A percentile compares a stretch with the other conserved stretches of the same genome.
Evolutionary conservation across 208 protist genomes (phyloP).

Genomic region (Wallacemonas sp.): DNA sequence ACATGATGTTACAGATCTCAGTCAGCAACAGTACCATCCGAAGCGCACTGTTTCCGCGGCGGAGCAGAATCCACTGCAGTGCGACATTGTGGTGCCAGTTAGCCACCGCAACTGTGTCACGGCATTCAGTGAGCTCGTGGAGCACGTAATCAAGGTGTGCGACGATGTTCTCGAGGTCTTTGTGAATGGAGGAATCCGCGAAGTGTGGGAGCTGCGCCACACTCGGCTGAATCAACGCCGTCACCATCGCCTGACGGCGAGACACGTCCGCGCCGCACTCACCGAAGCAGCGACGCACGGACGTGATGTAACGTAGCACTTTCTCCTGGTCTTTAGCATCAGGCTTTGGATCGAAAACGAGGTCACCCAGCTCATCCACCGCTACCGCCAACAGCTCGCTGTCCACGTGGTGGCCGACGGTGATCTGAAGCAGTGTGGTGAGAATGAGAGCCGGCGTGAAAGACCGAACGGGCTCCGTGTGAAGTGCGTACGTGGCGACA

Average conservation of each 20-base stretch:
- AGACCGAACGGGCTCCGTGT: conserved; percentile 13
- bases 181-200: conserved; percentile 35
- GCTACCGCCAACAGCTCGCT: conserved; percentile 61
- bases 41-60: conserved; percentile 64
- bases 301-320: conserved; percentile 75
- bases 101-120: conserved; percentile 74
- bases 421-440: conserved; percentile 72
- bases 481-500: conserved; percentile 19
- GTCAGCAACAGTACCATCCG: conserved; percentile 71
- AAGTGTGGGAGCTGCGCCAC: conserved; percentile 61
- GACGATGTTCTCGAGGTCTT: conserved; percentile 58
- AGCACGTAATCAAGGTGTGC: conserved; percentile 66
- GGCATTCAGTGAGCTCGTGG: conserved; percentile 75
- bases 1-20: conserved; percentile 82
- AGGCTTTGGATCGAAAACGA: conserved; percentile 58
- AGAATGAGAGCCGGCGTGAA: conserved; percentile 77
- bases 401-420: conserved; percentile 79
- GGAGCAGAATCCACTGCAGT: conserved; percentile 64
- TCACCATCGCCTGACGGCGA: conserved; percentile 66
- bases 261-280: conserved; percentile 78
- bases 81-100: conserved; percentile 89
- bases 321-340: conserved; percentile 46
- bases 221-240: conserved; percentile 59
- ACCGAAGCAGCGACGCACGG: conserved; percentile 76
- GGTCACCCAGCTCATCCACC: conserved; percentile 66